Evolutionary conservation across 1,139 yeast genomes (phyloP).

Genomic region (Saccharomyces pastorianus): DNA sequence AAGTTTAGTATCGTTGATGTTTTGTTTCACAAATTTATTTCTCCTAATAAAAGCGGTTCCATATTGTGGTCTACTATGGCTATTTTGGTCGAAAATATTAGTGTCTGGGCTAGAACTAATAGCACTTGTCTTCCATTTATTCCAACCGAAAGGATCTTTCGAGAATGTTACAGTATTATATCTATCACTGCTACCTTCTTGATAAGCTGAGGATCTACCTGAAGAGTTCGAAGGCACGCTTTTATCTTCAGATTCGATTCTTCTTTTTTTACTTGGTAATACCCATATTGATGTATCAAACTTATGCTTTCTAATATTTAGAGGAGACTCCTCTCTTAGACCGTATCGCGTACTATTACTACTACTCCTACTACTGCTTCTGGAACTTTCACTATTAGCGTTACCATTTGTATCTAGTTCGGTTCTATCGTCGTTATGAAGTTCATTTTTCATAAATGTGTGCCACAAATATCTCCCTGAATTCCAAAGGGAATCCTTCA

Average conservation of each 20-base stretch:
- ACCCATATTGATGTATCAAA: background rate
- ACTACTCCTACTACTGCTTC: background rate
- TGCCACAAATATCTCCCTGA: background rate
- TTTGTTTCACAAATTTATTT: constrained; percentile 7
- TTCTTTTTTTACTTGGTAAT: background rate
- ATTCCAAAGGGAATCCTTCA: background rate
- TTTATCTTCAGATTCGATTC: background rate
- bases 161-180: constrained; percentile 9
- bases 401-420: background rate
- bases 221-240: background rate
- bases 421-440: background rate
- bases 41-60: constrained; percentile 26
- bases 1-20: constrained; percentile 12
- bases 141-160: constrained; percentile 28
- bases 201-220: background rate
- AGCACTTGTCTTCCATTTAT: constrained; percentile 16
- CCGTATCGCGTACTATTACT: background rate
- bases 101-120: constrained; percentile 6
- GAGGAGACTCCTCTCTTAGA: background rate
- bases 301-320: background rate
- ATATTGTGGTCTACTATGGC: constrained; percentile 11
- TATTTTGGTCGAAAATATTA: background rate
- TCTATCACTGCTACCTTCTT: background rate
- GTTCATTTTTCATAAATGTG: background rate
- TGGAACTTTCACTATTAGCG: background rate